A percentile compares a stretch with the other conserved stretches of the same genome.
Evolutionary conservation across 495 filamentous ascomycete species (phyloP).

Genomic region (Halenospora varia): DNA sequence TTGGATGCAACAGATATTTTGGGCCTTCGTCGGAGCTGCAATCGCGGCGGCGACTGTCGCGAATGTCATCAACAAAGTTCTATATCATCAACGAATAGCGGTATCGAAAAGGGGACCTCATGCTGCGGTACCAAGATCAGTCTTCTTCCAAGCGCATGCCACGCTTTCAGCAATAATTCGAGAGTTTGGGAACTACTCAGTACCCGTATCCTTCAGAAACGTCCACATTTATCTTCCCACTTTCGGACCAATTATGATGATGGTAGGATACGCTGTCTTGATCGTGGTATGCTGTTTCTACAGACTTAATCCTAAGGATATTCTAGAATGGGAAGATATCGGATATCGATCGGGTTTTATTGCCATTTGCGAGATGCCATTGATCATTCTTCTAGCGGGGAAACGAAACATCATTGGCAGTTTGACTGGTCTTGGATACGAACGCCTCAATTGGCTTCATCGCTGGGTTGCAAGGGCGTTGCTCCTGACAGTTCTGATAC

Average conservation of each 20-base stretch:
- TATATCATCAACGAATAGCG: slow-evolving; percentile 31
- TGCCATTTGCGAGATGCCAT: slow-evolving; percentile 69
- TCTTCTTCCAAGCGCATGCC: slow-evolving; percentile 53
- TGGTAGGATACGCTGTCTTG: slow-evolving; percentile 53
- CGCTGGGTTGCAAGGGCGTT: slow-evolving; percentile 72
- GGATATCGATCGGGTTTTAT: slow-evolving; percentile 75
- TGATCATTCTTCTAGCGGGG: slow-evolving; percentile 74
- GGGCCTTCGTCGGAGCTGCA: slow-evolving; percentile 52
- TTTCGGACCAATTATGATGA: slow-evolving; percentile 48
- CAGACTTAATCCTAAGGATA: slow-evolving; percentile 27
- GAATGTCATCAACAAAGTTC: slow-evolving; percentile 40
- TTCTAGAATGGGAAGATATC: slow-evolving; percentile 60
- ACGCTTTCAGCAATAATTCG: slow-evolving; percentile 64
- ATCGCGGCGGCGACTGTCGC: slow-evolving; percentile 44
- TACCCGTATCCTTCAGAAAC: slow-evolving; percentile 48
- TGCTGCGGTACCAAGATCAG: slow-evolving; percentile 59
- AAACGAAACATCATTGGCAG: slow-evolving; percentile 72
- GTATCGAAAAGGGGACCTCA: slow-evolving; percentile 25
- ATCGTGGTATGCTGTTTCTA: slow-evolving; percentile 51
- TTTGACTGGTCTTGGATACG: slow-evolving; percentile 64
- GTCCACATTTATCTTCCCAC: slow-evolving; percentile 46
- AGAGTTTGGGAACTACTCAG: slow-evolving; percentile 62
- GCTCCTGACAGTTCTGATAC: slow-evolving; percentile 69
- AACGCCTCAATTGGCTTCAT: slow-evolving; percentile 79
- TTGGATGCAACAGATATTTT: slow-evolving; percentile 51